These are phyloP conservation scores for Grosmannia clavigera DNA, from an alignment of 2,329 filamentous ascomycete species.

Conservation along the genomic window DNA sequence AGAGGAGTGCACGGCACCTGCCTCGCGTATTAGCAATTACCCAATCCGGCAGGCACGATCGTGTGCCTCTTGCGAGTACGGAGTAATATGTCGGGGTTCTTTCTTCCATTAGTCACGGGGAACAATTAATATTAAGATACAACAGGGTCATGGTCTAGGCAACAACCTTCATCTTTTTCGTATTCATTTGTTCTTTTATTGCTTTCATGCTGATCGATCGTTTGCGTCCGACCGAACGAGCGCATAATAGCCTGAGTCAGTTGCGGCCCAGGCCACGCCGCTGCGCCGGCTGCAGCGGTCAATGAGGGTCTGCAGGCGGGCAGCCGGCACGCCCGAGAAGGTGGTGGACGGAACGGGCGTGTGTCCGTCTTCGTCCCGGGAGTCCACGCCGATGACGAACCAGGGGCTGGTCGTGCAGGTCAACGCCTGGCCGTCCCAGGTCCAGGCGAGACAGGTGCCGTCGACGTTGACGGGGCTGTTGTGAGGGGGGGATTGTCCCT, in stretches of 20 bases:
- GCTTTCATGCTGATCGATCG: background rate
- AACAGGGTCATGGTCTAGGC: too few species aligned
- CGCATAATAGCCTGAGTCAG: conserved; percentile 1
- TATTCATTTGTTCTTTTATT: too few species aligned
- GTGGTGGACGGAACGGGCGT: conserved; percentile 6
- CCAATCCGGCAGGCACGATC: background rate
- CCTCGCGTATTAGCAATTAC: background rate
- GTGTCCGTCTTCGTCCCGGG: background rate
- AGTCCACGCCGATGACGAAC: conserved; percentile 31
- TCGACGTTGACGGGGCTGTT: background rate
- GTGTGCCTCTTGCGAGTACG: background rate
- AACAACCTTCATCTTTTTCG: too few species aligned
- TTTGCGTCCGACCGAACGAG: background rate
- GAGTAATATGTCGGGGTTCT: too few species aligned
- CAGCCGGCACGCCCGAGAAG: conserved; percentile 26
- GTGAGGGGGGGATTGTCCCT: conserved; percentile 1
- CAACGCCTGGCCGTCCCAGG: conserved; percentile 27
- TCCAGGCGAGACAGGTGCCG: conserved; percentile 36
- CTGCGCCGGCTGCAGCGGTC: conserved; percentile 4
- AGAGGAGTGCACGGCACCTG: background rate
- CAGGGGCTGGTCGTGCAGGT: conserved; percentile 35
- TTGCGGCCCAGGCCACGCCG: conserved; percentile 4
- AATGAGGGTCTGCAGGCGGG: conserved; percentile 7
- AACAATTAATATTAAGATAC: background rate
- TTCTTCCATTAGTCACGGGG: background rate